A percentile compares a stretch with the other conserved stretches of the same genome.
These are phyloP conservation scores for Phaffomyces thermotolerans DNA, from an alignment of 805 yeast genomes.

Conservation along the genomic window DNA sequence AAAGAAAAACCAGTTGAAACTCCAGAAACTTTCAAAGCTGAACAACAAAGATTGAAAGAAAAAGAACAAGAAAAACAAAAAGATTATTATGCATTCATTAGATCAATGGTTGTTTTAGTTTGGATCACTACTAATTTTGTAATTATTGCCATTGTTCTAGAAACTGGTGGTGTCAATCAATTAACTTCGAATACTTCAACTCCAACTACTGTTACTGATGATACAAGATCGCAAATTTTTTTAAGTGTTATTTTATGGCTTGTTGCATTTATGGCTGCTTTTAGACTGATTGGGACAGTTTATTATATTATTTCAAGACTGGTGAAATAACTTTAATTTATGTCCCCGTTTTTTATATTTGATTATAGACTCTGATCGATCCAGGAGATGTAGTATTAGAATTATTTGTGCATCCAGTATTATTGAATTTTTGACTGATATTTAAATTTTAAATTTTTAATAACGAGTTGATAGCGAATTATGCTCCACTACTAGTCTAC, in stretches of 20 bases:
- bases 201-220: constrained; percentile 11
- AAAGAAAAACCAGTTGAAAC: constrained; percentile 22
- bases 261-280: constrained; percentile 83
- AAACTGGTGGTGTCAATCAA: constrained; percentile 69
- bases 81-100: constrained; percentile 82
- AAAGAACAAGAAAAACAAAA: constrained; percentile 50
- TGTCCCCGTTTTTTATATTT: no score
- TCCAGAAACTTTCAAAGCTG: constrained; percentile 23
- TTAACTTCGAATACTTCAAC: constrained; percentile 13
- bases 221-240: constrained; percentile 50
- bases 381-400: no score
- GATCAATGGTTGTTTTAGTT: constrained; percentile 80
- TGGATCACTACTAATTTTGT: constrained; percentile 89
- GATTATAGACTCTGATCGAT: no score
- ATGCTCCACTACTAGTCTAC: no score
- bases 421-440: no score
- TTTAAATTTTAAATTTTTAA: no score
- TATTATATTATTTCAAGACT: constrained; percentile 41
- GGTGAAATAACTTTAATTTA: constrained; percentile 13
- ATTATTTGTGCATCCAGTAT: no score
- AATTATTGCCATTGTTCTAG: constrained; percentile 74
- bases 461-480: no score
- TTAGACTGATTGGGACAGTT: constrained; percentile 71
- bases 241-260: constrained; percentile 85
- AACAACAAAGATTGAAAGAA: constrained; percentile 28